phyloP scores from a whole-genome alignment of 2,329 filamentous ascomycete genomes.

The Clonostachys byssicola region DNA sequence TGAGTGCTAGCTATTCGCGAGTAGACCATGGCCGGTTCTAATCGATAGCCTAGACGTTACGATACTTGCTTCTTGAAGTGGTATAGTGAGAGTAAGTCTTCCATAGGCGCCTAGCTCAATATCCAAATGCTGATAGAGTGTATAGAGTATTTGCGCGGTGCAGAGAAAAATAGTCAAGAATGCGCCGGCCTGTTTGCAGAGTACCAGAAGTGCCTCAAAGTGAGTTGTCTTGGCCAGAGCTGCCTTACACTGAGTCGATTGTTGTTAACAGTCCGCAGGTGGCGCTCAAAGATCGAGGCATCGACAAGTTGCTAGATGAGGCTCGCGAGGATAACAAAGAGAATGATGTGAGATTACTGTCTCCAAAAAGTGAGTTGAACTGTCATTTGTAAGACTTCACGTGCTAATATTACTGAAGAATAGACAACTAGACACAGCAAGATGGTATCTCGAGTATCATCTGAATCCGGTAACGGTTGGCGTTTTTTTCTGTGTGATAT shows the following conservation, averaged over 20 bases:
- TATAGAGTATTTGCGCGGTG: slow-evolving; percentile 83
- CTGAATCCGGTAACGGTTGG: too few species aligned
- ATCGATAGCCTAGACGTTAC: slow-evolving; percentile 62
- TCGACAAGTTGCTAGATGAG: slow-evolving; percentile 89
- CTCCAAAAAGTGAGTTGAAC: slow-evolving; percentile 27
- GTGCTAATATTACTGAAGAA: too few species aligned
- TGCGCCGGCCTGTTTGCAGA: slow-evolving; percentile 83
- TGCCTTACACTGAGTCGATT: slow-evolving; percentile 2
- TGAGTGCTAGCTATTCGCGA: slow-evolving; percentile 35
- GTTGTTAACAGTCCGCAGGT: slow-evolving; percentile 44
- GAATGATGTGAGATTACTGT: slow-evolving; percentile 59
- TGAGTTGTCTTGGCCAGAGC: slow-evolving; percentile 33
- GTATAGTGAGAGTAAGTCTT: slow-evolving; percentile 89
- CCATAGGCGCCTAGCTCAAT: slow-evolving; percentile 5
- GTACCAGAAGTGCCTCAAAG: slow-evolving; percentile 82
- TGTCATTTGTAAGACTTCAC: too few species aligned
- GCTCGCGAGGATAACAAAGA: slow-evolving; percentile 86
- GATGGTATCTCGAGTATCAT: too few species aligned
- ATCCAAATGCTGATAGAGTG: slow-evolving; percentile 5
- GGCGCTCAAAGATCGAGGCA: slow-evolving; percentile 82
- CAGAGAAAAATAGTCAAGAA: slow-evolving; percentile 75
- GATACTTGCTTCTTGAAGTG: slow-evolving; percentile 98
- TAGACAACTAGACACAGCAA: too few species aligned
- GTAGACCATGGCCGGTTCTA: neutral
- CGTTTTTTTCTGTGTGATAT: too few species aligned